A percentile compares a stretch with the other conserved stretches of the same genome.
These are phyloP conservation scores for Aspergillus sp. DNA, from an alignment of 2,329 filamentous ascomycete genomes.

Conservation along the genomic window DNA sequence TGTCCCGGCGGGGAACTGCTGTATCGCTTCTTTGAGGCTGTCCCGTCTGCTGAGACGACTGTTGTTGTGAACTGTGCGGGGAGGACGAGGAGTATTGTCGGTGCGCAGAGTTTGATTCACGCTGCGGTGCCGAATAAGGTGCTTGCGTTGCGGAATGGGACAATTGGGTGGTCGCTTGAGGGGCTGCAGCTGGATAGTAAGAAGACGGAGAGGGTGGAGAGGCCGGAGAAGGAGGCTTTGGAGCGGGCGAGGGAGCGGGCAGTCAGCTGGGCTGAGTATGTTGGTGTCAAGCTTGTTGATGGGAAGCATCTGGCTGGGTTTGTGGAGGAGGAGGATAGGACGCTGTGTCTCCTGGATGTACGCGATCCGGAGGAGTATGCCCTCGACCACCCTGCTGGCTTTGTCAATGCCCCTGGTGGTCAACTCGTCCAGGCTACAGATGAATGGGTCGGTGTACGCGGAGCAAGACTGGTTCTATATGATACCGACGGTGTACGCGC, in stretches of 20 bases:
- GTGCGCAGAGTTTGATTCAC: neutral
- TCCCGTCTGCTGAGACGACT: neutral
- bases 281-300: neutral
- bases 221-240: neutral
- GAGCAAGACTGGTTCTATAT: neutral
- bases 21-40: constrained; percentile 4
- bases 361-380: neutral
- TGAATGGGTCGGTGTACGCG: neutral
- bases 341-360: neutral
- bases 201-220: neutral
- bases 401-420: neutral
- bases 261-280: neutral
- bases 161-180: neutral
- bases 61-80: neutral
- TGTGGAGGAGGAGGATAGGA: neutral
- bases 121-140: neutral
- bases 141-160: neutral
- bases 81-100: neutral
- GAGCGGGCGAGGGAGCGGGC: too few species aligned
- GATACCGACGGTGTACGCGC: neutral
- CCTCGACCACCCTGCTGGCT: neutral
- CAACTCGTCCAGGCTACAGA: neutral
- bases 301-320: neutral
- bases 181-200: neutral
- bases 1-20: neutral